Base-by-base conservation (phyloP, 306 rosid genomes). In the Canavalia ensiformis region DNA sequence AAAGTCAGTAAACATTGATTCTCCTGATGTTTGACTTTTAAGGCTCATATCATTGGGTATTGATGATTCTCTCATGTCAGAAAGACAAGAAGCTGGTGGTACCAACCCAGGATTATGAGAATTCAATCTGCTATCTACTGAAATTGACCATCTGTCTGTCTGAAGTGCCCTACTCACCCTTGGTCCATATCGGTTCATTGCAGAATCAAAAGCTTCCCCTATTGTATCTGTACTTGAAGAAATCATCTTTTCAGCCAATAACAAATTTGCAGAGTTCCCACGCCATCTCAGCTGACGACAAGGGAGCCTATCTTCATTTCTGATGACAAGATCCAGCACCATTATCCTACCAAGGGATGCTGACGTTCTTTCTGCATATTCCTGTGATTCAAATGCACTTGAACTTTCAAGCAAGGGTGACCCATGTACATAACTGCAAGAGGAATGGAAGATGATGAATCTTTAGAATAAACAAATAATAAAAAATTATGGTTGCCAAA, bases 251-350 rank as follows among this genome's bases (percentile, higher is more conserved):
- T 90, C 93, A 55, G 92, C 91, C 79, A 95, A 87, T 86, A 95
- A 84, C 76, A 95, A 86, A 90, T 95, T 95, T 50, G 99, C 93
- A 44, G 91, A 81, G 84, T 93, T 95, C 54, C 97, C 98, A 73
- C 97, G 97, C 99, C 99, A 95, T 74, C 96, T 84, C 69, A 95
- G 99, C 56, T 83, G 87, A 44, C 89, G 97, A 67, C 98, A 93
- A 52, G 99, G 98, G 74, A 95, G 94, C 82, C 99, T 90, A 82
- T 95, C 99, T 90, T 95, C 99, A 83, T 95, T 95, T 90, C 98
- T 90, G 68, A 95, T 95, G 72, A 93, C 90, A 86, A 95, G 95
- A 84, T 95, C 99, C 75, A 95, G 83, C 90, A 93, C 62, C 88
- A 95, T 75, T 75, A 91, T 86, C 88, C 98, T 84, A 60, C 99